Evolutionary conservation across 2,329 filamentous ascomycete genomes (phyloP), one percentile per base, ranked within the genome.

Genomic region (Orbilia quercus): DNA sequence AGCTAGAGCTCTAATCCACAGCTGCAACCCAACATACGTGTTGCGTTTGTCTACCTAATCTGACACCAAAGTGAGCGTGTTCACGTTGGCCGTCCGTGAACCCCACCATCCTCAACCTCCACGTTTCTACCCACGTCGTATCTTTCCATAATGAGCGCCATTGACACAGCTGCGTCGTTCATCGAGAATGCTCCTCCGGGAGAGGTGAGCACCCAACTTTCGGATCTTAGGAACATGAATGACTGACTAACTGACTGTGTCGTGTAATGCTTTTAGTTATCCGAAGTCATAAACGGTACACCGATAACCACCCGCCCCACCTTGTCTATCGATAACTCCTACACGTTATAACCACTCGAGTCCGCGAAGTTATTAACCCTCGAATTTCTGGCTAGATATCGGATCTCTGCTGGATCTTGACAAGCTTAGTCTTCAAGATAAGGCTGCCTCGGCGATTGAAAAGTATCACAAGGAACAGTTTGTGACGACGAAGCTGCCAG

Each of bases 401-500:
- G 96, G 96, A 82, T 85, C 88, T 55, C 85, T 99, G 45, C 92
- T 92, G 16, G 87, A 90, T 76, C 84, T 87, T 75, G 87, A 90
- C 77, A 87, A 88, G 44, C 86, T 88, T 38, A 83, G 85, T 63
- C 83, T 95, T 74, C 83, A 93, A 63, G 83, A 87, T 72, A 88
- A 90, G 75, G 89, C 97, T 59, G 86, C 85, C 5, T 91, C 92
- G 0, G 92, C 95, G 0, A 96, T 96, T 80, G 85, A 93, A 82
- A 92, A 90, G 82, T 98, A 99, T 86, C 97, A 98, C 79, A 94
- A 99, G 82, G 90, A 93, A 81, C 95, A 99, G 82, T 90, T 97
- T 81, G 83, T 88, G 53, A 92, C 92, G 14, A 89, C 91, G 75
- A 96, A 96, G 85, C 87, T 99, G 64, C 94, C 94, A 0, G 92